Evolutionary conservation across 2,329 filamentous ascomycete species (phyloP), one percentile per base, ranked within the genome.

Genomic region (Phaeosphaeria sp.): DNA sequence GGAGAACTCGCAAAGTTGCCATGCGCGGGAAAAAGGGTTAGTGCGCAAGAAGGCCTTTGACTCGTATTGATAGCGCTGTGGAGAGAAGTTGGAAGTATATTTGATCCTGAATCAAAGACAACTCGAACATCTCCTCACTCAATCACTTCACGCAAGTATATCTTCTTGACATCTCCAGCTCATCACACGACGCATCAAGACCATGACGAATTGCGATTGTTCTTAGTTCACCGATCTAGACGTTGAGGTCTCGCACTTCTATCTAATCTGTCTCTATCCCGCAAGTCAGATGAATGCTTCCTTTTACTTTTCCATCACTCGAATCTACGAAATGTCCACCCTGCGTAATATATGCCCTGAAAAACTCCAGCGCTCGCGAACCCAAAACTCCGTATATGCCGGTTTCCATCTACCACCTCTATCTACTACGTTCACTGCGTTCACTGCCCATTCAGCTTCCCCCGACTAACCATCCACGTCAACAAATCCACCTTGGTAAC

Each of bases 401-500:
- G 6, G 11, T 5, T 42, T 30, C n/a, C n/a, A n/a, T n/a, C n/a
- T n/a, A n/a, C n/a, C n/a, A n/a, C 18, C 36, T 27, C 39, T 15
- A 20, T 48, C 24, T 51, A 24, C 24, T 21, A n/a, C 24, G 33
- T 36, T n/a, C n/a, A n/a, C n/a, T n/a, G n/a, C n/a, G n/a, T n/a
- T n/a, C n/a, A 21, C 18, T 51, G 36, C 43, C 56, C 58, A 44
- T 60, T 64, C n/a, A 53, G 33, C 27, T 43, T 48, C 20, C 65
- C 64, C 61, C 67, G 61, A n/a, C 65, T 67, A 1, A 98, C 88
- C 86, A 99, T 88, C 89, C 92, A 99, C 43, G 89, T 93, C 71
- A 99, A 79, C 69, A 99, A 78, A 79, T 99, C 95, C 5, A 99
- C 95, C 85, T 99, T 99, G 30, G 95, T 98, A 7, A 96, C 93